Percentiles rank a stretch among this genome's conserved stretches.
Conservation (phyloP, 2,329 filamentous ascomycete species). For the Beauveria bassiana region DNA sequence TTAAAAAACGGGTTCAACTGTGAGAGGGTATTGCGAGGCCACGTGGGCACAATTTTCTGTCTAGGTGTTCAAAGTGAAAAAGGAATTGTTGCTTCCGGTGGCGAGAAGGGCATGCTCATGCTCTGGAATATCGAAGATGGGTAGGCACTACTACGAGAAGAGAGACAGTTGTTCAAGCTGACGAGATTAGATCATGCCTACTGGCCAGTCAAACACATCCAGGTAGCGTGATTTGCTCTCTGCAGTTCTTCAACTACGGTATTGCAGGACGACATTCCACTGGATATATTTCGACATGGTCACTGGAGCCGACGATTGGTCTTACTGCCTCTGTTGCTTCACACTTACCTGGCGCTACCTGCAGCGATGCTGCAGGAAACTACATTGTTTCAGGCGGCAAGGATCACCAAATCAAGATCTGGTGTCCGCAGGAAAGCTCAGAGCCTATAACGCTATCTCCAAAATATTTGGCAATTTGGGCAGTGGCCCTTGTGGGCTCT, state of each 20-base stretch:
- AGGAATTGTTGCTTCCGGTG: neutral
- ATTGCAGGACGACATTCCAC: neutral
- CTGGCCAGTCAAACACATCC: too few species aligned
- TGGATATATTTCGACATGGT: neutral
- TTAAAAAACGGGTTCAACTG: neutral
- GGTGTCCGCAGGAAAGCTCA: neutral
- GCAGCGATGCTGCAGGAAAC: neutral
- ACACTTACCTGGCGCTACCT: neutral
- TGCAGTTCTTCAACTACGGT: neutral
- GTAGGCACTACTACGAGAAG: neutral
- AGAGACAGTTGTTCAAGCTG: neutral
- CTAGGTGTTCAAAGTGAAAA: neutral
- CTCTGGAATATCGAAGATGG: neutral
- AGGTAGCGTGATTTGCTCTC: too few species aligned
- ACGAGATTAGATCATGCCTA: too few species aligned
- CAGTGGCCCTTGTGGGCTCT: neutral
- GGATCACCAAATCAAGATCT: neutral
- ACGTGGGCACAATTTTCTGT: neutral
- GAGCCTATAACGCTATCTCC: neutral
- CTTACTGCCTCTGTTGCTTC: neutral
- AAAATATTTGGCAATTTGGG: neutral
- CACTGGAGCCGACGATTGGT: neutral
- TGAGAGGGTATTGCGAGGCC: neutral
- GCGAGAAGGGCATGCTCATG: neutral
- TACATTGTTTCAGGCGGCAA: neutral